phyloP scores from a whole-genome alignment of 2,329 filamentous ascomycete species.

The Diaporthe batatas region DNA sequence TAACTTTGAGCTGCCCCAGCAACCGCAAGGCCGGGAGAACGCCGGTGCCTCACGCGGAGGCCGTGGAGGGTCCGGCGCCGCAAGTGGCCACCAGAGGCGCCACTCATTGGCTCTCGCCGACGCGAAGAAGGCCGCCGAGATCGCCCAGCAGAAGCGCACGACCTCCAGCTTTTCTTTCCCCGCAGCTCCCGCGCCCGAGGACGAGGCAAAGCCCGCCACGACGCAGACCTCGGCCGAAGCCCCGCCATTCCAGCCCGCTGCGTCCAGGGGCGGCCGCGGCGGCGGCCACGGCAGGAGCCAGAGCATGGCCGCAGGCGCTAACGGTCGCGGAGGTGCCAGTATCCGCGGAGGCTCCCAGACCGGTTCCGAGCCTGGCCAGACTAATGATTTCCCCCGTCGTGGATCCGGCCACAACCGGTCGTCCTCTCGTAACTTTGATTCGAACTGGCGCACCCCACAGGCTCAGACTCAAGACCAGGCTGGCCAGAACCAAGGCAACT shows the following conservation, averaged over 20 bases:
- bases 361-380: constrained; percentile 60
- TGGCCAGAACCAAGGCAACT: constrained; percentile 73
- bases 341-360: constrained; percentile 76
- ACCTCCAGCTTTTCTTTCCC: constrained; percentile 97
- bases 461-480: constrained; percentile 70
- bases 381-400: constrained; percentile 78
- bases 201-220: constrained; percentile 58
- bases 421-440: constrained; percentile 93
- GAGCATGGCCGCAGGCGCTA: constrained; percentile 85
- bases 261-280: constrained; percentile 68
- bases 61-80: constrained; percentile 72
- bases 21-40: constrained; percentile 74
- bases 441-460: constrained; percentile 96
- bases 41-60: constrained; percentile 74
- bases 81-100: constrained; percentile 87
- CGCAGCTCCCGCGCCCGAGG: constrained; percentile 74
- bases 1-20: constrained; percentile 78
- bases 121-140: constrained; percentile 96
- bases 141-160: constrained; percentile 96
- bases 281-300: constrained; percentile 82
- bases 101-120: constrained; percentile 96
- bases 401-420: constrained; percentile 86
- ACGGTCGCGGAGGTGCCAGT: constrained; percentile 68
- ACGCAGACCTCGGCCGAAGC: constrained; percentile 54
- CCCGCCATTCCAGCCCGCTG: constrained; percentile 56